phyloP scores from a whole-genome alignment of 192 early-diverging fungal species.

The Backusella parvicylindrica region DNA sequence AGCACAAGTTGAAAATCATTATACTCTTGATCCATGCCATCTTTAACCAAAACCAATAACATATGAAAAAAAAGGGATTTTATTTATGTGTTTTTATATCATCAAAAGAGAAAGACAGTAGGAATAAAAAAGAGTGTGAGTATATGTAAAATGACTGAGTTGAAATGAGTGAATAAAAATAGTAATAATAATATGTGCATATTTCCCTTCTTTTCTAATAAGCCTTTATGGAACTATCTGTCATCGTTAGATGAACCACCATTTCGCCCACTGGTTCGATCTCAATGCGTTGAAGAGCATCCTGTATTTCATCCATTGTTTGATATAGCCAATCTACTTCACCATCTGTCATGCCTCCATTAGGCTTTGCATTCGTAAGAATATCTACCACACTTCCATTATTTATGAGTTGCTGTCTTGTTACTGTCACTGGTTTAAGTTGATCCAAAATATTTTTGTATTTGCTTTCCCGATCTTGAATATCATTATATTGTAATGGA shows the following conservation, averaged over 20 bases:
- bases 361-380: conserved; percentile 3
- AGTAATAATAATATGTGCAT: not conserved
- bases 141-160: not conserved
- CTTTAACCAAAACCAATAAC: too few species aligned
- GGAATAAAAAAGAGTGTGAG: not conserved
- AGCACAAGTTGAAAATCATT: too few species aligned
- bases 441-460: conserved; percentile 4
- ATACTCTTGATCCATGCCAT: too few species aligned
- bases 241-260: conserved; percentile 31
- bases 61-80: too few species aligned
- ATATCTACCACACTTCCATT: not conserved
- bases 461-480: conserved; percentile 17
- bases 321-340: conserved; percentile 30
- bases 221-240: conserved; percentile 11
- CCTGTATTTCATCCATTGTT: conserved; percentile 28
- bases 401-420: not conserved
- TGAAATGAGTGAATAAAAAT: not conserved
- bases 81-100: too few species aligned
- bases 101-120: not conserved
- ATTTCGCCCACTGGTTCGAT: conserved; percentile 35
- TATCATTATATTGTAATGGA: conserved; percentile 20
- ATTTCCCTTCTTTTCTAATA: not conserved
- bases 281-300: conserved; percentile 29
- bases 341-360: conserved; percentile 14
- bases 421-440: not conserved